Percentiles rank a stretch among this genome's conserved stretches.
These are phyloP conservation scores for Penicillium sp. DNA, from an alignment of 2,329 filamentous ascomycete species.

Conservation along the genomic window DNA sequence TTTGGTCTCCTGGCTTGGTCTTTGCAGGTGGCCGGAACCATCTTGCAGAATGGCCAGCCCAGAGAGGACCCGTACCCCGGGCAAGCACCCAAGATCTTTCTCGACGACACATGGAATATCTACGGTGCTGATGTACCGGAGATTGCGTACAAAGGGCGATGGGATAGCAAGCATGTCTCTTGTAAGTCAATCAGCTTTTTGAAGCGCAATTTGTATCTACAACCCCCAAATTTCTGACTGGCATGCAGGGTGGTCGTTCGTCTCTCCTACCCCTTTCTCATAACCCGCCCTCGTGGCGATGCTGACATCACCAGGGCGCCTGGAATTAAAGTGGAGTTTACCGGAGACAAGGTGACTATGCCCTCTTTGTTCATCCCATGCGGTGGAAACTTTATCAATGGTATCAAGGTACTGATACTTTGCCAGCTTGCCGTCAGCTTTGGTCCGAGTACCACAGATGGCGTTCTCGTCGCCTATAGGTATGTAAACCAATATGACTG, in stretches of 20 bases:
- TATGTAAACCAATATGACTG: slow-evolving; percentile 9
- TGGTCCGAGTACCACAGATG: slow-evolving; percentile 53
- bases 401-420: slow-evolving; percentile 2
- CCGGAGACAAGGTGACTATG: slow-evolving; percentile 46
- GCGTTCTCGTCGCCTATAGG: slow-evolving; percentile 57
- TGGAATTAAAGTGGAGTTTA: slow-evolving; percentile 59
- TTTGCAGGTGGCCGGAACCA: slow-evolving; percentile 35
- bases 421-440: slow-evolving; percentile 54
- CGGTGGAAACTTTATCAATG: not conserved
- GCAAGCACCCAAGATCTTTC: slow-evolving; percentile 32
- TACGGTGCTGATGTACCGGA: slow-evolving; percentile 56
- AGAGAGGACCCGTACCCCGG: slow-evolving; percentile 43
- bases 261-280: slow-evolving; percentile 17
- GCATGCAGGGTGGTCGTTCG: slow-evolving; percentile 56
- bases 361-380: not conserved
- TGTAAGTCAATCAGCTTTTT: slow-evolving; percentile 36
- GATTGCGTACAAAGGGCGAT: slow-evolving; percentile 63
- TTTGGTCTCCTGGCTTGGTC: slow-evolving; percentile 16
- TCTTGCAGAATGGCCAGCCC: slow-evolving; percentile 47
- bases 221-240: slow-evolving; percentile 11
- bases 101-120: slow-evolving; percentile 46
- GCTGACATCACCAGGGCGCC: slow-evolving; percentile 39
- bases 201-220: not conserved
- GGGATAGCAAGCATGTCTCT: slow-evolving; percentile 62
- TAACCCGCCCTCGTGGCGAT: slow-evolving; percentile 6